Evolutionary conservation across 1,139 yeast genomes (phyloP), one percentile per base, ranked within the genome.

Genomic region (Candida frijolesensis): DNA sequence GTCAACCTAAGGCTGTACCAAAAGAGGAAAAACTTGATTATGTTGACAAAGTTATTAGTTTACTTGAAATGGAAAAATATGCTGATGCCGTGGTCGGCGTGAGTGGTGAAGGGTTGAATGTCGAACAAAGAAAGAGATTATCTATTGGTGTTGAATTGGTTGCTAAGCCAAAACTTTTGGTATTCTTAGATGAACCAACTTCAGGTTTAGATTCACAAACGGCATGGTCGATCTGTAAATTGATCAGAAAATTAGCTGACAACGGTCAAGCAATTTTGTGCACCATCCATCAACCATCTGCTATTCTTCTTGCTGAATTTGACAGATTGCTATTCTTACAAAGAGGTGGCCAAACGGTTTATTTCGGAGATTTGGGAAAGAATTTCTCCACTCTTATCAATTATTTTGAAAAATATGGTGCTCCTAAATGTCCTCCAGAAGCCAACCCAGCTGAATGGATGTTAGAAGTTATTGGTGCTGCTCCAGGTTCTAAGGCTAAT

Each of bases 331-430:
- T 72, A 54, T 71, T 72, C 52, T 65, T 72, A 56, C 75, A 71
- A 59, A 67, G 60, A 54, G 77, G 77, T 54, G 89, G 89, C 54
- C 70, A 76, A 64, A 83, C 87, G 55, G 88, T 84, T 38, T 84
- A 84, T 64, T 83, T 83, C 62, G 88, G 88, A 54, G 86, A 83
- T 56, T 81, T 83, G 60, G 89, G 88, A 54, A 64, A 70, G 51
- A 74, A 76, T 58, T 82, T 87, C 51, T 47, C 60, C 11, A 71
- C 81, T 2, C 66, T 85, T 60, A 68, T 80, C 48, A 60, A 68
- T 41, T 85, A 85, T 60, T 84, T 85, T 57, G 87, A 83, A 63
- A 72, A 74, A 57, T 71, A 83, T 53, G 85, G 86, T 12, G 71
- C 73, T 42, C 61, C 61, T 25, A 57, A 71, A 53, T 82, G 85